A percentile compares a stretch with the other conserved stretches of the same genome.
Evolutionary conservation across 192 early-diverging fungal species (phyloP).

Genomic region (Diversispora epigaea): DNA sequence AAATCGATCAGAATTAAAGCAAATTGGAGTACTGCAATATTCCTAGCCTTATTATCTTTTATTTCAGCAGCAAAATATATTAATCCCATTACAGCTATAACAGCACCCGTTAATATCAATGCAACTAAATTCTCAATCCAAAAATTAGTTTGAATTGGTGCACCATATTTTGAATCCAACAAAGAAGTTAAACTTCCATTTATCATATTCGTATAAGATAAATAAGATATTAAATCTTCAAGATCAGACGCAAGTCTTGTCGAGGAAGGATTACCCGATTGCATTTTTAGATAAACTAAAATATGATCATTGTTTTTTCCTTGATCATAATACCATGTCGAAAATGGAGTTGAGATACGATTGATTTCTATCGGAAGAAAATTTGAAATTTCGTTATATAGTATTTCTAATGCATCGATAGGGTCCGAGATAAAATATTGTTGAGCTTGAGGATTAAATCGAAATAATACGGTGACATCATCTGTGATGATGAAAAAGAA

Average conservation of each 20-base stretch:
- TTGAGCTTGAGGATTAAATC: not conserved
- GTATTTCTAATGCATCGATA: not conserved
- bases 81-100: not conserved
- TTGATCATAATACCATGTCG: not conserved
- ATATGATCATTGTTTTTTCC: not conserved
- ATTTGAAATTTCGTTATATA: not conserved
- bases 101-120: not conserved
- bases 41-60: not conserved
- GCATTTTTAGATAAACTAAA: not conserved
- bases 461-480: not conserved
- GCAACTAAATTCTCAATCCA: not conserved
- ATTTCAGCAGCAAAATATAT: not conserved
- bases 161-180: constrained; percentile 6
- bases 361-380: not conserved
- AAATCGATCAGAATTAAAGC: not conserved
- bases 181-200: not conserved
- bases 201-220: not conserved
- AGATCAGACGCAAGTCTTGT: not conserved
- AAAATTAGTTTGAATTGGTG: not conserved
- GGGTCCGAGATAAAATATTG: not conserved
- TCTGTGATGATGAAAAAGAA: not conserved
- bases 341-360: not conserved
- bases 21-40: not conserved
- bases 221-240: not conserved
- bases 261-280: not conserved